Evolutionary conservation across 495 filamentous ascomycete genomes (phyloP), one percentile per base, ranked within the genome.

Genomic region (Cercophora samala): DNA sequence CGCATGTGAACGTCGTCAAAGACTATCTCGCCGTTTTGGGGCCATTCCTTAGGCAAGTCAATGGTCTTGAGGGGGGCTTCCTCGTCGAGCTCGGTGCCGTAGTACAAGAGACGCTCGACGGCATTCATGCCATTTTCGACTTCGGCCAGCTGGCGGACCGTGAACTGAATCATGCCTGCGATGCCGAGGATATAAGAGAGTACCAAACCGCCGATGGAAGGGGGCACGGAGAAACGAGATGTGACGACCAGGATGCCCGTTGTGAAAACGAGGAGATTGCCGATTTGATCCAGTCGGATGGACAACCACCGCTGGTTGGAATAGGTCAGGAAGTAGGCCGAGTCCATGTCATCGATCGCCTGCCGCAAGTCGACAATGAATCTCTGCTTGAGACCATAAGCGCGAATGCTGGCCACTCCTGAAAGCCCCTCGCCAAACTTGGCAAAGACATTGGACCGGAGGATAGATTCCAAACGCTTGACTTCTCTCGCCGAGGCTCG

Each of bases 111-210:
- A 29, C 95, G 90, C 74, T 99, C 94, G 3, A 94, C 94, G 0
- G 95, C 87, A 71, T 96, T 97, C 93, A 99, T 97, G 74, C 91
- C 90, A 81, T 97, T 97, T 76, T 99, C 95, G 22, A 97, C 91
- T 75, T 98, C 95, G 42, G 95, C 93, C 46, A 97, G 85, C 78
- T 98, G 95, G 51, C 94, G 87, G 21, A 98, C 91, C 2, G 93
- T 93, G 78, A 96, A 97, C 74, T 97, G 93, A 58, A 97, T 87
- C 90, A 97, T 93, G 78, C 95, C 91, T n/a, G 96, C 93, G 68
- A 97, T 96, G 32, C 89, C 85, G 2, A 98, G 84, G 69, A 98
- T 96, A 74, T 97, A 97, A 13, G 91, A 93, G 11, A 98, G 83
- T 0, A 98, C 93, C 29, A 98, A 78, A 21, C 95, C 94, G 62